Percentiles rank a stretch among this genome's conserved stretches.
These are phyloP conservation scores for Penicillium corylophilum DNA, from an alignment of 2,329 filamentous ascomycete species.

Conservation along the genomic window DNA sequence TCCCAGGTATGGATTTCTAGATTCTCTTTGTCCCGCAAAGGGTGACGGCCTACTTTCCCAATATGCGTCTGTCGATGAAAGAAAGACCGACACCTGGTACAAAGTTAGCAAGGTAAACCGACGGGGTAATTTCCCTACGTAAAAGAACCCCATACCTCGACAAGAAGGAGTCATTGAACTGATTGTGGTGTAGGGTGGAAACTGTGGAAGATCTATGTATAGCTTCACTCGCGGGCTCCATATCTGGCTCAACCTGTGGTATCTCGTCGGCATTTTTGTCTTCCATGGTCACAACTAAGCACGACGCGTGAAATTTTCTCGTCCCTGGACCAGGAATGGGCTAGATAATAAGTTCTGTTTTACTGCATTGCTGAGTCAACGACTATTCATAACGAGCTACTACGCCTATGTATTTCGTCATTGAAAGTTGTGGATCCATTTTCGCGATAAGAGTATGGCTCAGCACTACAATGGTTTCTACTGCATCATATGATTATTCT, in stretches of 20 bases:
- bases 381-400: neutral
- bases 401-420: conserved; percentile 1
- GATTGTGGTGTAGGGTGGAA: conserved; percentile 25
- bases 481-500: neutral
- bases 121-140: neutral
- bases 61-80: conserved; percentile 26
- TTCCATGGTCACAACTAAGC: neutral
- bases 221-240: neutral
- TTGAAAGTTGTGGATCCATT: neutral
- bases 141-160: conserved; percentile 12
- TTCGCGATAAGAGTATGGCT: neutral
- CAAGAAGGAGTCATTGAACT: conserved; percentile 26
- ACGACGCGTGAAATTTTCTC: neutral
- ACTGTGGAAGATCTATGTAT: conserved; percentile 16
- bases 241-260: neutral
- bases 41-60: conserved; percentile 23
- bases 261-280: neutral
- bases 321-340: neutral
- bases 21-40: conserved; percentile 20
- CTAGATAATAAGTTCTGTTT: neutral
- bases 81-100: conserved; percentile 22
- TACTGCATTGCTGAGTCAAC: conserved; percentile 9
- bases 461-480: neutral
- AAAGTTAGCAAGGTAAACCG: neutral
- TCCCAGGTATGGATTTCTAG: conserved; percentile 33